Evolutionary conservation across 225 moss, liverwort and hornwort species (phyloP).

Genomic region (Polytrichum formosum): DNA sequence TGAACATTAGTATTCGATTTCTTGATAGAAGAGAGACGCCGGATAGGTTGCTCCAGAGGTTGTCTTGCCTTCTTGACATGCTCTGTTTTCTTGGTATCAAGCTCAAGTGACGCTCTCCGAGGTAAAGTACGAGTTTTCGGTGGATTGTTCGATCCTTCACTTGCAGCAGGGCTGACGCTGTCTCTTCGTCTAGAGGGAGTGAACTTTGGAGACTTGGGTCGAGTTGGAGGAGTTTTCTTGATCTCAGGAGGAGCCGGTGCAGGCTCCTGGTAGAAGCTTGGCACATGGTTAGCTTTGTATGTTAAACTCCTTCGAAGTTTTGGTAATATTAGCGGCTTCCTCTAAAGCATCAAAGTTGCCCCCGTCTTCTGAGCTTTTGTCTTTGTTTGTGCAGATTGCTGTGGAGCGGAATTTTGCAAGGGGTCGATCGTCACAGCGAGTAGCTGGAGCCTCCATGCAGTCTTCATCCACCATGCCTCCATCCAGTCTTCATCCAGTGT

Average conservation of each 20-base stretch:
- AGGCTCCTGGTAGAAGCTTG: slow-evolving; percentile 80
- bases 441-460: too few relatives aligned
- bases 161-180: slow-evolving; percentile 17
- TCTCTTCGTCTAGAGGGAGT: slow-evolving; percentile 59
- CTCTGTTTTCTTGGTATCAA: too few relatives aligned
- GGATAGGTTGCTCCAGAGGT: slow-evolving; percentile 4
- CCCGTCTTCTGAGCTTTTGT: too few relatives aligned
- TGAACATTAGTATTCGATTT: slow-evolving; percentile 1
- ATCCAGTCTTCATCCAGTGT: too few relatives aligned
- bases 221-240: slow-evolving; percentile 64
- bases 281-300: slow-evolving; percentile 90
- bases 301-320: slow-evolving; percentile 69
- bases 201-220: slow-evolving; percentile 80
- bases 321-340: too few relatives aligned
- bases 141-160: neutral
- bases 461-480: too few relatives aligned
- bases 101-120: neutral
- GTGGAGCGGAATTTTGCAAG: too few relatives aligned
- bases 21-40: slow-evolving; percentile 11
- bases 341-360: too few relatives aligned
- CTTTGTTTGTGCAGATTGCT: too few relatives aligned
- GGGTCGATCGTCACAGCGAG: too few relatives aligned
- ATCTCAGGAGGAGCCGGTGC: slow-evolving; percentile 58
- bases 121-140: neutral
- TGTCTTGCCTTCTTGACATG: neutral